Base-by-base conservation (phyloP, 1,284 basidiomycete genomes). In the Ustilago esculenta region DNA sequence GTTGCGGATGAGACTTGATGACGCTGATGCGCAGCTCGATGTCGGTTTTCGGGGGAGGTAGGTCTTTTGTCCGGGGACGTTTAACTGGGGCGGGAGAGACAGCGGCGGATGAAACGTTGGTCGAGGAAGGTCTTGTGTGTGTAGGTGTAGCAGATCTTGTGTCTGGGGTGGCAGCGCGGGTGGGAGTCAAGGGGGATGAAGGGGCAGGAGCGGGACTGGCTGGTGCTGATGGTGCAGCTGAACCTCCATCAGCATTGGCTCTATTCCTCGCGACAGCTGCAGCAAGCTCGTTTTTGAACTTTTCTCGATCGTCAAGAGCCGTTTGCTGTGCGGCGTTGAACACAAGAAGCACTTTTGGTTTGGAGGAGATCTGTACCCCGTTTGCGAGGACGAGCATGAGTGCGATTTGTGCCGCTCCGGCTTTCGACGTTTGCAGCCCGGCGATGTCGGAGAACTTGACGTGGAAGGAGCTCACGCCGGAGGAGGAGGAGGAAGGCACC, bases 11-110 rank as follows among this genome's bases (percentile, higher is more conserved):
- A 25, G 76, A 67, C 8, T 69, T 63, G 27, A 81, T 74, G 35
- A 81, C 68, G 32, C 54, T 50, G 34, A 77, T 69, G 17, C 80
- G 70, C 24, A 81, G 59, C 44, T 74, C 71, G 20, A 81, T 65
- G 49, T 78, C 79, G 4, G 67, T 60, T 21, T 66, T 52, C 3
- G 25, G 48, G 4, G 47, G 48, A 2, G 51, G 46, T 1, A 29
- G 6, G 35, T 44, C 53, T 20, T 50, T 49, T 32, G 50, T 21
- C 15, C 48, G 15, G 4, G 30, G 40, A 11, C 43, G 20, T 32
- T 50, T 32, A 24, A 25, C 5, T 1, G 44, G 43, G 14, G 25
- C 34, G 1, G 58, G 40, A 2, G 57, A 51, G 14, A 39, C 44
- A 25, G 29, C 37, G 30, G 34, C 37, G 14, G 42, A n/a, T 14